Conservation (phyloP, 2,329 filamentous ascomycete genomes). For the Fusarium hainanense region DNA sequence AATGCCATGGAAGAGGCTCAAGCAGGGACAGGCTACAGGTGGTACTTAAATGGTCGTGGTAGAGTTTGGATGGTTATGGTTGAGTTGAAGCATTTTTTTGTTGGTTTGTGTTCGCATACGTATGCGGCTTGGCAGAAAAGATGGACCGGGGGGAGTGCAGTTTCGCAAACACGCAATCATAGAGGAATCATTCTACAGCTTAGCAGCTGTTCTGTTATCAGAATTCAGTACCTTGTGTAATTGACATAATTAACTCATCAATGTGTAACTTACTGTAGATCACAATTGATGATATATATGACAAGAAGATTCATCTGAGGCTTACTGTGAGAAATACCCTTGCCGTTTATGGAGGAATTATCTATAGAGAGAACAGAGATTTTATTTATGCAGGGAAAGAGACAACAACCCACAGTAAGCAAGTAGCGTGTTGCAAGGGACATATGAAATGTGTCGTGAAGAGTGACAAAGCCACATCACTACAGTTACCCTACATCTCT, state of each 20-base stretch:
- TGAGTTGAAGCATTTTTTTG: neutral
- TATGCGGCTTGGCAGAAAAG: neutral
- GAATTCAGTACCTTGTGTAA: no score
- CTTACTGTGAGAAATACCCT: no score
- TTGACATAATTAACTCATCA: no score
- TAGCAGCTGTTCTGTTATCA: no score
- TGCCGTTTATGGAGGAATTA: neutral
- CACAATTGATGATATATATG: no score
- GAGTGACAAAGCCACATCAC: neutral
- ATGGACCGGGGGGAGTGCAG: neutral
- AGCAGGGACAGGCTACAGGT: neutral
- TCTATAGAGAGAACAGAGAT: neutral
- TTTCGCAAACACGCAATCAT: neutral
- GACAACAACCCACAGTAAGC: neutral
- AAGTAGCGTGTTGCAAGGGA: neutral
- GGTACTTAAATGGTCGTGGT: neutral
- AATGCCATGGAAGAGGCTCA: constrained; percentile 6
- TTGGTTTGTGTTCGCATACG: neutral
- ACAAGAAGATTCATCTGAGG: no score
- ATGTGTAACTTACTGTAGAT: no score
- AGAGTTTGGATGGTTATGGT: neutral
- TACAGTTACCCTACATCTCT: neutral
- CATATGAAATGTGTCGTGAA: neutral
- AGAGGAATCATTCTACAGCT: neutral
- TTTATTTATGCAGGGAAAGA: neutral